phyloP scores from a whole-genome alignment of 345 rosid species.

The Sapria himalayana region DNA sequence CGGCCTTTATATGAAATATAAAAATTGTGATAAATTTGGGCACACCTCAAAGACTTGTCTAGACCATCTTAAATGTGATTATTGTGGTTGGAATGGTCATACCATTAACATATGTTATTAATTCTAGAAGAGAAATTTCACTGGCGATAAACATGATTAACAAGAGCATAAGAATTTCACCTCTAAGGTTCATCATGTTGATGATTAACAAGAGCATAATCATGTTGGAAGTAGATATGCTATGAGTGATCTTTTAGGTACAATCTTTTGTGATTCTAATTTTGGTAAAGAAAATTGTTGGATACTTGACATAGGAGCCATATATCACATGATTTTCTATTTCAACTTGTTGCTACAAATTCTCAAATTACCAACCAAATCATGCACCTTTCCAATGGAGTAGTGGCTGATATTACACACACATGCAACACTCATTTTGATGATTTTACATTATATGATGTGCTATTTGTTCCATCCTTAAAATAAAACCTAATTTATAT shows the following conservation, averaged over 20 bases:
- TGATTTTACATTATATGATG: not conserved
- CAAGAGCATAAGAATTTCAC: not conserved
- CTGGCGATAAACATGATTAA: not conserved
- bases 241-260: not conserved
- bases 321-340: not conserved
- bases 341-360: too few species aligned
- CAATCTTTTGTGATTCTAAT: not conserved
- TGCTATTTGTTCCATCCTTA: not conserved
- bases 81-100: not conserved
- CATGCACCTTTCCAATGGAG: not conserved
- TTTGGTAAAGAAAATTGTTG: not conserved
- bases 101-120: not conserved
- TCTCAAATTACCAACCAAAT: too few species aligned
- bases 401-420: not conserved
- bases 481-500: not conserved
- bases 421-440: not conserved
- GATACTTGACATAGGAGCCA: conserved; percentile 5
- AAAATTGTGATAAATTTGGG: not conserved
- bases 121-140: not conserved
- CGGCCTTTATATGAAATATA: not conserved
- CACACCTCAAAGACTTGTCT: not conserved
- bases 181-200: not conserved
- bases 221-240: not conserved
- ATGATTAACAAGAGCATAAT: not conserved
- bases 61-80: not conserved